Base-by-base conservation (phyloP, 139 green algal genomes). In the Eudorina sp. region DNA sequence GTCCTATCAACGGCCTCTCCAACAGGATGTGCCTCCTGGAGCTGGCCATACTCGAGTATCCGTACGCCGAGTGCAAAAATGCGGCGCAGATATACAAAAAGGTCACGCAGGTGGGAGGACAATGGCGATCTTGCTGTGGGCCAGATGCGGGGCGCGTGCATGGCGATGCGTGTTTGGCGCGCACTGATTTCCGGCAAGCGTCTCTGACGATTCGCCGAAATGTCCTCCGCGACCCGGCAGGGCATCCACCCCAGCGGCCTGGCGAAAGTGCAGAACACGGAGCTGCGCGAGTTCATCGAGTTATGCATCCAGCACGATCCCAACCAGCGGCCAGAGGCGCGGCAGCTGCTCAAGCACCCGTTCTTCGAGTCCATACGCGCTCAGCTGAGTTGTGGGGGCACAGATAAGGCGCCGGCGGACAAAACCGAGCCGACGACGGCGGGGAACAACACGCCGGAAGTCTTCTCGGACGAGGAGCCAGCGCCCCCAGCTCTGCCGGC, bases 51-150 rank as follows among this genome's bases (percentile, higher is more conserved):
- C 95, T 99, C 92, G 95, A 99, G 93, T 99, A 99, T 87, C 98
- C 98, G 18, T 99, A 99, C 90, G 90, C 91, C 31, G 98, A 99
- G 93, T 99, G 98, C 94, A 94, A 93, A 31, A 99, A 99, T 90
- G 95, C 98, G 19, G 98, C 98, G 14, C 97, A 99, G 94, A 99
- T 99, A 82, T 99, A 98, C 94, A 98, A 98, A 88, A 99, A 99
- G 86, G 98, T 99, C 53, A 97, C 95, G 18, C 89, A 95, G 93
- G 95, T 97, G 82, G 40, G 70, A 2, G 48, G 4, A 23, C 16
- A 14, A 73, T n/a, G n/a, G n/a, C n/a, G n/a, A 73, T 38, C 55
- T 66, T 23, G 8, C 55, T 66, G 4, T 66, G 55, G 55, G 55
- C 55, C 29, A 23, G 23, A 27, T 66, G 29, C 55, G 4, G 29